These are phyloP conservation scores for Phialemonium atrogriseum DNA, from an alignment of 2,329 filamentous ascomycete genomes.

Conservation along the genomic window DNA sequence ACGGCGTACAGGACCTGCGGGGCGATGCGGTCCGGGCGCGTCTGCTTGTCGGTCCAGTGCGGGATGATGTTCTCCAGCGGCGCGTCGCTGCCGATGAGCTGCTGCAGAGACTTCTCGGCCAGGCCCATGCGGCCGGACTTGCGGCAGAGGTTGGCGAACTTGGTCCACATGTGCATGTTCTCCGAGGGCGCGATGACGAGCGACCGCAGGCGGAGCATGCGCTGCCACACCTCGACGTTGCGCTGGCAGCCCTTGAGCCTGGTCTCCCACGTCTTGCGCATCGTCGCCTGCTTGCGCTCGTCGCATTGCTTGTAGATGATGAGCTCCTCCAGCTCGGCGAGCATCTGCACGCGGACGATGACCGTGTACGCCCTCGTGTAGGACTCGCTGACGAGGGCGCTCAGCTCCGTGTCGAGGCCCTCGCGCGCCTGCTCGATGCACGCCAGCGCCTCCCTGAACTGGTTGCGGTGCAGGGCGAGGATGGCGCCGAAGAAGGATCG, in stretches of 20 bases:
- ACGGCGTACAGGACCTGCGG: conserved; percentile 93
- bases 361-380: conserved; percentile 97
- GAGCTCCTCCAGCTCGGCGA: conserved; percentile 95
- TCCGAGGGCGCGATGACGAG: conserved; percentile 87
- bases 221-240: conserved; percentile 96
- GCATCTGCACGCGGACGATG: conserved; percentile 98
- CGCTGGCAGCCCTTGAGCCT: conserved; percentile 90
- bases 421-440: conserved; percentile 91
- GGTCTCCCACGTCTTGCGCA: conserved; percentile 93
- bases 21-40: conserved; percentile 37
- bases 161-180: conserved; percentile 99
- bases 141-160: conserved; percentile 95
- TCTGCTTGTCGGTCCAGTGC: conserved; percentile 38
- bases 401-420: conserved; percentile 89
- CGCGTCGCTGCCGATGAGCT: conserved; percentile 68
- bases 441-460: conserved; percentile 81
- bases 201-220: conserved; percentile 90
- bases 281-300: conserved; percentile 77
- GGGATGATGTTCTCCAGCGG: conserved; percentile 53
- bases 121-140: conserved; percentile 93
- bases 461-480: conserved; percentile 86
- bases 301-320: conserved; percentile 97
- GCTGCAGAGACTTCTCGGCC: conserved; percentile 89
- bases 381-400: conserved; percentile 92
- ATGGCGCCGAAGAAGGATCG: conserved; percentile 97